Evolutionary conservation across 345 rosid species (phyloP).

Genomic region (Gossypium sturtianum): DNA sequence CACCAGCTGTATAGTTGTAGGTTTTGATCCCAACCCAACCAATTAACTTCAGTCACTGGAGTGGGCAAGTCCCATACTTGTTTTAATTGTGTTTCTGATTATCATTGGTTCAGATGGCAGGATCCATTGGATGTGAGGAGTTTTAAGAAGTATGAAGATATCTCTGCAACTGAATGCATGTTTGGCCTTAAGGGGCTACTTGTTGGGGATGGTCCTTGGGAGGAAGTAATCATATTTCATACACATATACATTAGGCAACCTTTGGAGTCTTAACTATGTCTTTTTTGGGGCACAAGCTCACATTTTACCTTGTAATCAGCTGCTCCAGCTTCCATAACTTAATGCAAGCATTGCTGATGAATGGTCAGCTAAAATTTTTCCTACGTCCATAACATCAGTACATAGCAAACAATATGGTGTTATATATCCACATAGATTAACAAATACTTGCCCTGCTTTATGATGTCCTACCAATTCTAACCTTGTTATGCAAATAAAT

Average conservation of each 20-base stretch:
- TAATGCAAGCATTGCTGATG: neutral
- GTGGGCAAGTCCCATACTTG: too few species aligned
- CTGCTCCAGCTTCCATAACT: neutral
- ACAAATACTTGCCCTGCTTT: neutral
- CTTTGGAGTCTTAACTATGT: neutral
- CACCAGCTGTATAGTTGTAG: neutral
- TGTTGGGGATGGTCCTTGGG: neutral
- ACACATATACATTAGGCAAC: neutral
- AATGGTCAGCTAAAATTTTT: neutral
- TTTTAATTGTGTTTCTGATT: too few species aligned
- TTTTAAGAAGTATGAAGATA: too few species aligned
- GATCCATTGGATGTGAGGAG: too few species aligned
- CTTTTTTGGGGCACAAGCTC: neutral
- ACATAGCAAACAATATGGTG: neutral
- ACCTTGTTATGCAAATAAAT: too few species aligned
- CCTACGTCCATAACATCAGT: neutral
- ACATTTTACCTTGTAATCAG: neutral
- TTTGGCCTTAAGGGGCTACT: too few species aligned
- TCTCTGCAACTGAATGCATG: neutral
- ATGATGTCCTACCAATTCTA: too few species aligned
- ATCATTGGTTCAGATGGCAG: too few species aligned
- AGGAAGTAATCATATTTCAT: neutral
- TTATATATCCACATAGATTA: neutral
- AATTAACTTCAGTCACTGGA: neutral
- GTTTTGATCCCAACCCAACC: neutral